Conservation (phyloP, 805 yeast genomes). For the Yamadazyma phyllophila region DNA sequence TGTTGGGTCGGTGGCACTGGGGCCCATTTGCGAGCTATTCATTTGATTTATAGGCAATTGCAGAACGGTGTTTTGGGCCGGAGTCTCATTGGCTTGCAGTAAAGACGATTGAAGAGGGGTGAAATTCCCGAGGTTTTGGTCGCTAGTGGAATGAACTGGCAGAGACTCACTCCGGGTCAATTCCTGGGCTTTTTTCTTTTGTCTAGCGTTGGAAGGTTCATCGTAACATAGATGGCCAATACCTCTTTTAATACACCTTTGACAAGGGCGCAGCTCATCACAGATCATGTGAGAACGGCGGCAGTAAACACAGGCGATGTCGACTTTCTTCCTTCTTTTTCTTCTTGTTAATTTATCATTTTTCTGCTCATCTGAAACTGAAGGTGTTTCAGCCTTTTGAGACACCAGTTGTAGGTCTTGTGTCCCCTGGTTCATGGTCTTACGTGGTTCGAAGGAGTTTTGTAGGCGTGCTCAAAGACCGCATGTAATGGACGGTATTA, state of each 20-base stretch:
- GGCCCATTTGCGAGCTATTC: background rate
- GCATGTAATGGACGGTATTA: background rate
- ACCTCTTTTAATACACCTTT: conserved; percentile 79
- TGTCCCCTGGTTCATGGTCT: conserved; percentile 2
- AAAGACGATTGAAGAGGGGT: background rate
- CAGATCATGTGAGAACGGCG: conserved; percentile 94
- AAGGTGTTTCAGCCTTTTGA: background rate
- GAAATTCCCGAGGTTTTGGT: background rate
- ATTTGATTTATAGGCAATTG: background rate
- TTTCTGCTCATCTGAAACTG: background rate
- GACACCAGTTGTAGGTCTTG: background rate
- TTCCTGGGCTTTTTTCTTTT: conserved; percentile 36
- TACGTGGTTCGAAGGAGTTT: background rate
- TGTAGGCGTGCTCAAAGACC: background rate
- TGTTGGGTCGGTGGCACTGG: background rate
- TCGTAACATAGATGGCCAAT: conserved; percentile 87
- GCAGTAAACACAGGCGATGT: conserved; percentile 83
- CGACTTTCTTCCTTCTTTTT: conserved; percentile 50
- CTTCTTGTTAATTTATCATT: conserved; percentile 12
- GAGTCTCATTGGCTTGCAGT: background rate
- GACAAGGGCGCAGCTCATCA: conserved; percentile 73
- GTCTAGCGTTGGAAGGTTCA: conserved; percentile 51
- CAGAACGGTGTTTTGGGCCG: background rate
- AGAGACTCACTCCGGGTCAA: conserved; percentile 15
- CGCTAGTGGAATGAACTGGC: conserved; percentile 1